phyloP scores from a whole-genome alignment of 805 yeast genomes.

The Nadsonia fulvescens region DNA sequence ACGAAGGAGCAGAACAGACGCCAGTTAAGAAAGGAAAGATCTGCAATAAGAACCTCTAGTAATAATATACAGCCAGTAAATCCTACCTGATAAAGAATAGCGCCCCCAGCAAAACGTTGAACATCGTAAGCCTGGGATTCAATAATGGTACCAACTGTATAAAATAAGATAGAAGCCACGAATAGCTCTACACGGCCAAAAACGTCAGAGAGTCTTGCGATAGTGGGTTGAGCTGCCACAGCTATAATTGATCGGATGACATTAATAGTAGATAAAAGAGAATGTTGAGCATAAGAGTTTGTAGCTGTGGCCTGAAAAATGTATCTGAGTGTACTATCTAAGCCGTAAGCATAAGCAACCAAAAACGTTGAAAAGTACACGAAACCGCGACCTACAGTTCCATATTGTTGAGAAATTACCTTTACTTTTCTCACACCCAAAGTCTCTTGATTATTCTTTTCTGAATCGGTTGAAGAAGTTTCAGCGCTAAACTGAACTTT shows the following conservation, averaged over 20 bases:
- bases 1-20: slow-evolving; percentile 22
- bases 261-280: slow-evolving; percentile 23
- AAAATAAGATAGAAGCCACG: slow-evolving; percentile 16
- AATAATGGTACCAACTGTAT: slow-evolving; percentile 21
- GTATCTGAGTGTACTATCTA: slow-evolving; percentile 41
- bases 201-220: slow-evolving; percentile 25
- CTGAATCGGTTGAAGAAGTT: no score
- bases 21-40: slow-evolving; percentile 23
- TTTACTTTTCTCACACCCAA: slow-evolving; percentile 40
- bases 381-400: slow-evolving; percentile 20
- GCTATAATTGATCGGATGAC: slow-evolving; percentile 24
- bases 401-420: slow-evolving; percentile 32
- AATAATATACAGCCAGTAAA: slow-evolving; percentile 21
- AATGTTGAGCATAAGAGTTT: slow-evolving; percentile 22
- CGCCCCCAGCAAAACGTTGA: slow-evolving; percentile 21
- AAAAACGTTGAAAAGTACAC: slow-evolving; percentile 33
- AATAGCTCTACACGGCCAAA: slow-evolving; percentile 25
- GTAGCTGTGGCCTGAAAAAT: slow-evolving; percentile 27
- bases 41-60: slow-evolving; percentile 20
- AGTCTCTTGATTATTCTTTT: no score
- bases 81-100: slow-evolving; percentile 22
- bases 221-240: slow-evolving; percentile 22
- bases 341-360: slow-evolving; percentile 39
- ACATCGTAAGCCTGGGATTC: slow-evolving; percentile 22
- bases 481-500: no score